These are phyloP conservation scores for Chaetoceros muelleri DNA, from an alignment of 108 stramenopile species.

Conservation along the genomic window DNA sequence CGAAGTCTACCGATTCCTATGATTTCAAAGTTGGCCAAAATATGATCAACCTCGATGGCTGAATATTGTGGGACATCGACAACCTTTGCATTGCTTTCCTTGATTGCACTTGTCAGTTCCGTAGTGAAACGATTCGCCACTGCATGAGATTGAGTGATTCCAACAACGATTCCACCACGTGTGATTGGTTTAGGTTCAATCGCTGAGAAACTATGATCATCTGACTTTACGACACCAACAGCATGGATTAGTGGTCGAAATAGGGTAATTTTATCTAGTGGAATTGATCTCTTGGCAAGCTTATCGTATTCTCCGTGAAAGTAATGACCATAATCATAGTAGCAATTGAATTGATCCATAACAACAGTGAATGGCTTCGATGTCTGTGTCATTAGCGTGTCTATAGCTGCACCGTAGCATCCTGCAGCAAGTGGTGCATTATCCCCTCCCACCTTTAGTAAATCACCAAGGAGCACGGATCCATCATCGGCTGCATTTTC, in stretches of 20 bases:
- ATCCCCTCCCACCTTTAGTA: conserved; percentile 40
- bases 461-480: conserved; percentile 28
- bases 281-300: conserved; percentile 47
- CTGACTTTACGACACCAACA: conserved; percentile 40
- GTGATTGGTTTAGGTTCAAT: conserved; percentile 24
- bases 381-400: conserved; percentile 52
- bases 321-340: conserved; percentile 67
- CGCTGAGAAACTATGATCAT: conserved; percentile 12
- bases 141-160: conserved; percentile 47
- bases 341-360: conserved; percentile 74
- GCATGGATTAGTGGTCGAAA: conserved; percentile 61
- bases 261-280: conserved; percentile 51
- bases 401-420: conserved; percentile 49
- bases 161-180: conserved; percentile 63
- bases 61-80: conserved; percentile 60
- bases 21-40: conserved; percentile 67
- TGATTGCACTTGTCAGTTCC: conserved; percentile 33
- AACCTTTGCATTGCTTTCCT: conserved; percentile 9
- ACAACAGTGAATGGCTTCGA: conserved; percentile 62
- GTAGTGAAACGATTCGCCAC: conserved; percentile 39
- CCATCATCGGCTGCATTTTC: conserved; percentile 7
- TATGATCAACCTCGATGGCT: conserved; percentile 61
- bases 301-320: conserved; percentile 73
- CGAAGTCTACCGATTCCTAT: conserved; percentile 71
- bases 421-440: conserved; percentile 37